Percentiles rank a stretch among this genome's conserved stretches.
phyloP scores from a whole-genome alignment of 176 grass and related monocot genomes.

The Eragrostis nindensis region DNA sequence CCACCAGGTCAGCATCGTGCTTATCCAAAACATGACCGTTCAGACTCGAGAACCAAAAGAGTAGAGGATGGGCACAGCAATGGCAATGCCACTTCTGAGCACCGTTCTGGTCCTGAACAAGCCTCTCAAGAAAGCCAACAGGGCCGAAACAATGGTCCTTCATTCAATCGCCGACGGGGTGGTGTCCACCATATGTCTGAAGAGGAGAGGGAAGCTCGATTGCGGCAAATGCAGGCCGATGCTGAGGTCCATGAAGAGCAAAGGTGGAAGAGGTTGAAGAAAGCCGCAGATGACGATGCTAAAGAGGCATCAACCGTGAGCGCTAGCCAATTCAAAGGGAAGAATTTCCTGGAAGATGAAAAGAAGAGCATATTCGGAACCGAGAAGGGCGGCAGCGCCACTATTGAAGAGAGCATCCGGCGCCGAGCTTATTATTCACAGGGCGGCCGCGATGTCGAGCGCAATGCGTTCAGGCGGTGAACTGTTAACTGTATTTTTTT shows the following conservation, averaged over 20 bases:
- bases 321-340: conserved; percentile 60
- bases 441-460: conserved; percentile 70
- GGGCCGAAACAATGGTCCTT: conserved; percentile 40
- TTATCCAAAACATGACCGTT: conserved; percentile 47
- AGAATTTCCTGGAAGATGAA: conserved; percentile 80
- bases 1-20: conserved; percentile 24
- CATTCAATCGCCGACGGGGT: conserved; percentile 50
- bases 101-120: conserved; percentile 40
- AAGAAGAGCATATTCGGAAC: conserved; percentile 89
- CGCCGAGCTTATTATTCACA: conserved; percentile 86
- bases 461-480: conserved; percentile 90
- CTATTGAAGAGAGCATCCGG: conserved; percentile 94
- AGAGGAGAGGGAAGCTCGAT: conserved; percentile 81
- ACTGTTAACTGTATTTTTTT: not conserved
- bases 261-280: conserved; percentile 88
- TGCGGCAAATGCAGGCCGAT: conserved; percentile 81
- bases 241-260: conserved; percentile 93
- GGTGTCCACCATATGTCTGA: conserved; percentile 78
- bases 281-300: conserved; percentile 65
- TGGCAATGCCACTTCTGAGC: conserved; percentile 33
- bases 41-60: conserved; percentile 47
- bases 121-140: conserved; percentile 30
- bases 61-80: conserved; percentile 26
- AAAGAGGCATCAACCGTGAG: conserved; percentile 50
- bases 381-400: conserved; percentile 76